A percentile compares a stretch with the other conserved stretches of the same genome.
phyloP scores from a whole-genome alignment of 345 rosid genomes.

The Draba incana region DNA sequence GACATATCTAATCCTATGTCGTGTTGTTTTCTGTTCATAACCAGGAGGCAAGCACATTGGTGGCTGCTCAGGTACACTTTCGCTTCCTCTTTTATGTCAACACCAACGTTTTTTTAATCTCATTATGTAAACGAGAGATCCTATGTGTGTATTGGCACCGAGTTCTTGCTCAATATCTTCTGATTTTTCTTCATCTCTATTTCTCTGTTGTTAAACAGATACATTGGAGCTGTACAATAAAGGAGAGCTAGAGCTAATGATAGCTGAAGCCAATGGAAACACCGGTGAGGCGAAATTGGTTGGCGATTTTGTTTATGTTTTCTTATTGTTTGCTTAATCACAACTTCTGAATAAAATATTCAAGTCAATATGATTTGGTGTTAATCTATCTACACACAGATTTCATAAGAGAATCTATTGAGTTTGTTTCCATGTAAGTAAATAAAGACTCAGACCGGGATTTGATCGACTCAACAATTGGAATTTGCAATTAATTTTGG shows the following conservation, averaged over 20 bases:
- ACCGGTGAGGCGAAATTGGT: slow-evolving; percentile 17
- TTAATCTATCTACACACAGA: no score
- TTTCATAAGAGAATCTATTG: slow-evolving; percentile 10
- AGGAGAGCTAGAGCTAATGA: slow-evolving; percentile 75
- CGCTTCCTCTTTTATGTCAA: slow-evolving; percentile 8
- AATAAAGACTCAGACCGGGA: background rate
- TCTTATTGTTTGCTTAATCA: slow-evolving; percentile 6
- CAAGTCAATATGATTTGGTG: background rate
- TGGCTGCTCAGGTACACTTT: slow-evolving; percentile 87
- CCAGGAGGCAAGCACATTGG: slow-evolving; percentile 94
- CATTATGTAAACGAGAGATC: background rate
- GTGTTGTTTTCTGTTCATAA: slow-evolving; percentile 31
- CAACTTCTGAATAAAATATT: slow-evolving; percentile 2
- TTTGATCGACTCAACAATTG: no score
- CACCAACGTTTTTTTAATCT: background rate
- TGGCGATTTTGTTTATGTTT: no score
- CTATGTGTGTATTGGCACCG: background rate
- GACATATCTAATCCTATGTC: background rate
- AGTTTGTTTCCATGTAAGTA: slow-evolving; percentile 48
- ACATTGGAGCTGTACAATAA: slow-evolving; percentile 66
- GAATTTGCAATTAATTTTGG: no score
- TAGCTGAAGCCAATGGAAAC: slow-evolving; percentile 59
- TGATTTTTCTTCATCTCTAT: slow-evolving; percentile 13
- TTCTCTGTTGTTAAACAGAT: slow-evolving; percentile 55
- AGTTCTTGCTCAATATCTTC: background rate